Percentiles rank a stretch among this genome's conserved stretches.
phyloP scores from a whole-genome alignment of 2,329 filamentous ascomycete genomes.

The Cladosporium sp. region DNA sequence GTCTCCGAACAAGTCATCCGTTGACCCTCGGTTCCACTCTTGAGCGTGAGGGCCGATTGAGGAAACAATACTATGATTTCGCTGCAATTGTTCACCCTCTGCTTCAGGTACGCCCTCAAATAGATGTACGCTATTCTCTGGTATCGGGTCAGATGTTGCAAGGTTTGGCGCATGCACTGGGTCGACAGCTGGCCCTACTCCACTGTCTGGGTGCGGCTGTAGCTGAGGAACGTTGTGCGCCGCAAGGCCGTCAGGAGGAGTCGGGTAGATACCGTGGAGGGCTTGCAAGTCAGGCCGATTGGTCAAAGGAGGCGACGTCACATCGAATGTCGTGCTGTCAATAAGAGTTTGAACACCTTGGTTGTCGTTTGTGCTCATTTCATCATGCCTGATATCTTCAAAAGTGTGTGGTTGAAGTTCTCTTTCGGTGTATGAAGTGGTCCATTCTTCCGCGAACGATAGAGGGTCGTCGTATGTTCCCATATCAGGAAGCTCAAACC shows the following conservation, averaged over 20 bases:
- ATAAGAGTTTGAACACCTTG: neutral
- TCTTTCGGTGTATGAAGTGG: slow-evolving; percentile 24
- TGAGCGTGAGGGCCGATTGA: slow-evolving; percentile 17
- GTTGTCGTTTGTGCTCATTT: neutral
- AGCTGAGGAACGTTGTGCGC: slow-evolving; percentile 26
- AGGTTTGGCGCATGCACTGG: neutral
- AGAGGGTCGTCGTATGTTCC: slow-evolving; percentile 33
- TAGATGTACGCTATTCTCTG: neutral
- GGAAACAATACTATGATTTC: slow-evolving; percentile 51
- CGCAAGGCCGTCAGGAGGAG: slow-evolving; percentile 62
- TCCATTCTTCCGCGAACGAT: slow-evolving; percentile 34
- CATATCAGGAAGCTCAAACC: slow-evolving; percentile 25
- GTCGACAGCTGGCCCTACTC: neutral
- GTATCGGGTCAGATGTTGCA: slow-evolving; percentile 5
- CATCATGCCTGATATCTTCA: neutral
- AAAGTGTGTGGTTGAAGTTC: slow-evolving; percentile 24
- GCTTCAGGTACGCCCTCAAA: neutral
- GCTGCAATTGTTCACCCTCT: slow-evolving; percentile 38
- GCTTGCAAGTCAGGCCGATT: slow-evolving; percentile 41
- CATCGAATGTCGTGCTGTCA: slow-evolving; percentile 22
- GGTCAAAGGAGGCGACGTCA: slow-evolving; percentile 38
- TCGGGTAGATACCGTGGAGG: slow-evolving; percentile 65
- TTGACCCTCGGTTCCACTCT: slow-evolving; percentile 40
- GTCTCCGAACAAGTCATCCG: slow-evolving; percentile 67
- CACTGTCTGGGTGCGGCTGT: neutral